phyloP scores from a whole-genome alignment of 805 yeast genomes.

The Maudiozyma turicensis region DNA sequence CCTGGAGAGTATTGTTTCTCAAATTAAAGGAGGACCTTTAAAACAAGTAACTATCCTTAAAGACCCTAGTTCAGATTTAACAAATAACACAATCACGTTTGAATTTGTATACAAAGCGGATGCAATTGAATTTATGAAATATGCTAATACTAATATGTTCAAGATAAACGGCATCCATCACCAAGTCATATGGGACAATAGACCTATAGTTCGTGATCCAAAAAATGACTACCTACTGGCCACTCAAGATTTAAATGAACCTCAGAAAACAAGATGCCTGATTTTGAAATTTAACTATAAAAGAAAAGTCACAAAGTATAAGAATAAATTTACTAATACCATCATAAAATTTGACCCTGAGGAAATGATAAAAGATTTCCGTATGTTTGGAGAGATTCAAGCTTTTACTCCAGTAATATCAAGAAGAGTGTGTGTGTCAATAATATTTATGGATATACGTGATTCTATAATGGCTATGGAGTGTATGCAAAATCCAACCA shows the following conservation, averaged over 20 bases:
- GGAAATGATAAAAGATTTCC: conserved; percentile 41
- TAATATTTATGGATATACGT: conserved; percentile 49
- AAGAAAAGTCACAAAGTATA: conserved; percentile 1
- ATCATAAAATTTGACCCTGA: conserved; percentile 39
- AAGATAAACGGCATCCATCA: conserved; percentile 47
- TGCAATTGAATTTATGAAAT: conserved; percentile 46
- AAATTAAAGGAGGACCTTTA: conserved; percentile 61
- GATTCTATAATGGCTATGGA: conserved; percentile 52
- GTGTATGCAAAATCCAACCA: conserved; percentile 30
- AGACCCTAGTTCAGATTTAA: conserved; percentile 5
- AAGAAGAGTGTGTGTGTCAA: conserved; percentile 48
- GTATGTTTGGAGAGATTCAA: conserved; percentile 46
- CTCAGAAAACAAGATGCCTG: conserved; percentile 36
- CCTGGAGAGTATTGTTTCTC: conserved; percentile 41
- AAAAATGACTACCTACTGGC: neutral
- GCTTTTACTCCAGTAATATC: conserved; percentile 62
- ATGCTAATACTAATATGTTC: conserved; percentile 43
- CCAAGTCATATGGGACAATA: conserved; percentile 36
- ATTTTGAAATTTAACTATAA: conserved; percentile 34
- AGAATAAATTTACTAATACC: conserved; percentile 13
- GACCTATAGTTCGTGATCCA: neutral
- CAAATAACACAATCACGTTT: conserved; percentile 34
- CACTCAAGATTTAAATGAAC: neutral
- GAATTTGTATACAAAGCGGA: conserved; percentile 43
- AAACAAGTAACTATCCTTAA: conserved; percentile 36